Evolutionary conservation across 2,329 filamentous ascomycete species (phyloP).

Genomic region (Fusarium nelsonii): DNA sequence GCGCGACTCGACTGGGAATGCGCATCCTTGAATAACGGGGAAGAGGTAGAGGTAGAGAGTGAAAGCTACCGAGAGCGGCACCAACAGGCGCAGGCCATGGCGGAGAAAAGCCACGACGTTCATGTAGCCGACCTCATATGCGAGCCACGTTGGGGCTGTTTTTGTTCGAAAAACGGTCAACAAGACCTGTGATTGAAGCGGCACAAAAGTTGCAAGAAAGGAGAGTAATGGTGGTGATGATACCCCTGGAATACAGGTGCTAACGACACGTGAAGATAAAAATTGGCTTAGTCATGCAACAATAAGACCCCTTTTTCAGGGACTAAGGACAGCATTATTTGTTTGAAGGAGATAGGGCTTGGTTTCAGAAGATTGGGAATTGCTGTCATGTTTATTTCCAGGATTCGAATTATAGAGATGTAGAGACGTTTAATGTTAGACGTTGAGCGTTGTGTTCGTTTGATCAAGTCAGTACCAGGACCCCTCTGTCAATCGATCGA

Average conservation of each 20-base stretch:
- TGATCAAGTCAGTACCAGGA: neutral
- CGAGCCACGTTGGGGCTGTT: slow-evolving; percentile 32
- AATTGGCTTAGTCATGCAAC: slow-evolving; percentile 39
- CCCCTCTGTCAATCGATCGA: neutral
- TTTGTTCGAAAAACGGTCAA: slow-evolving; percentile 6
- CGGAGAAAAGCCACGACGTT: slow-evolving; percentile 66
- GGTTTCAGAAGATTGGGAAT: neutral
- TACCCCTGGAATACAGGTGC: slow-evolving; percentile 20
- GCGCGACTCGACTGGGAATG: slow-evolving; percentile 73
- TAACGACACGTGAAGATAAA: slow-evolving; percentile 36
- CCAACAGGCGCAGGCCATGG: slow-evolving; percentile 65
- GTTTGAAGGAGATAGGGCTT: neutral
- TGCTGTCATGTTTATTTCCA: neutral
- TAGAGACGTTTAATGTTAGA: neutral
- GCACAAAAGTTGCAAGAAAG: slow-evolving; percentile 30
- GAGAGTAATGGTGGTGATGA: slow-evolving; percentile 16
- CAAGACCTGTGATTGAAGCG: slow-evolving; percentile 20
- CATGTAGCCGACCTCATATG: slow-evolving; percentile 62
- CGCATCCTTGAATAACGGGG: slow-evolving; percentile 82
- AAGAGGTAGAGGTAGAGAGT: slow-evolving; percentile 90
- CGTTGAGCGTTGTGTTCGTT: neutral
- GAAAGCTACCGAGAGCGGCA: slow-evolving; percentile 74
- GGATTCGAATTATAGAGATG: too few species aligned
- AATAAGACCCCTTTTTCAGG: slow-evolving; percentile 25
- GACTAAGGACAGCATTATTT: neutral